These are phyloP conservation scores for Hypomontagnella monticulosa DNA, from an alignment of 495 filamentous ascomycete genomes.

Conservation along the genomic window DNA sequence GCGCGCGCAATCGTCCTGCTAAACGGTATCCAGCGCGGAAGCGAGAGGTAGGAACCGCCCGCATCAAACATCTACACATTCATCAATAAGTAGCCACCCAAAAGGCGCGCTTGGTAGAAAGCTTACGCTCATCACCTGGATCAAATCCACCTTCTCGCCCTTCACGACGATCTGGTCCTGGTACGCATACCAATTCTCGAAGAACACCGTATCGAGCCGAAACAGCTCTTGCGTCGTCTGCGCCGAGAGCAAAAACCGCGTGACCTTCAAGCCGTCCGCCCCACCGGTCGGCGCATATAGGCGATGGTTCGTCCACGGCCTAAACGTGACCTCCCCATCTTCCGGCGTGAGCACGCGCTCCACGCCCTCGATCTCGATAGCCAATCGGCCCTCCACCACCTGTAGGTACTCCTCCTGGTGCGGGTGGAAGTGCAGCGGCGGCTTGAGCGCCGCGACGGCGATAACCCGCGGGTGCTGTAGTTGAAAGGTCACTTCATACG, in stretches of 20 bases:
- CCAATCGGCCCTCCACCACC: constrained; percentile 50
- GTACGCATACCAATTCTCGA: constrained; percentile 66
- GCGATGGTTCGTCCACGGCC: constrained; percentile 54
- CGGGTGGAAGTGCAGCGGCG: constrained; percentile 59
- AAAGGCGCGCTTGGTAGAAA: constrained; percentile 1
- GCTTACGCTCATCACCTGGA: constrained; percentile 58
- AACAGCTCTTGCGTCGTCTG: constrained; percentile 46
- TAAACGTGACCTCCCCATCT: constrained; percentile 49
- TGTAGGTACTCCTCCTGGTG: constrained; percentile 57
- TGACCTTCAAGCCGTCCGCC: constrained; percentile 30
- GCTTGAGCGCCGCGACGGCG: constrained; percentile 47
- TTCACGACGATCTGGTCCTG: constrained; percentile 58
- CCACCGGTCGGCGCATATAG: constrained; percentile 46
- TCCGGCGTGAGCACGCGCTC: constrained; percentile 43
- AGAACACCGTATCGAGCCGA: constrained; percentile 59
- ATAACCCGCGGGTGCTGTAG: constrained; percentile 47
- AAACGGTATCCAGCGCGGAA: constrained; percentile 60
- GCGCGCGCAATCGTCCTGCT: constrained; percentile 48
- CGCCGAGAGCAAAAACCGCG: constrained; percentile 47
- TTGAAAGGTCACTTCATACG: constrained; percentile 52
- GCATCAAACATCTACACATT: constrained; percentile 56
- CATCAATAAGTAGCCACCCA: constrained; percentile 3
- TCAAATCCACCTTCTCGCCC: constrained; percentile 51
- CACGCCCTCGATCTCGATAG: constrained; percentile 49
- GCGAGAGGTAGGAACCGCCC: constrained; percentile 57